Percentiles rank a stretch among this genome's conserved stretches.
phyloP scores from a whole-genome alignment of 768 basidiomycete species.

The Russula virescens region DNA sequence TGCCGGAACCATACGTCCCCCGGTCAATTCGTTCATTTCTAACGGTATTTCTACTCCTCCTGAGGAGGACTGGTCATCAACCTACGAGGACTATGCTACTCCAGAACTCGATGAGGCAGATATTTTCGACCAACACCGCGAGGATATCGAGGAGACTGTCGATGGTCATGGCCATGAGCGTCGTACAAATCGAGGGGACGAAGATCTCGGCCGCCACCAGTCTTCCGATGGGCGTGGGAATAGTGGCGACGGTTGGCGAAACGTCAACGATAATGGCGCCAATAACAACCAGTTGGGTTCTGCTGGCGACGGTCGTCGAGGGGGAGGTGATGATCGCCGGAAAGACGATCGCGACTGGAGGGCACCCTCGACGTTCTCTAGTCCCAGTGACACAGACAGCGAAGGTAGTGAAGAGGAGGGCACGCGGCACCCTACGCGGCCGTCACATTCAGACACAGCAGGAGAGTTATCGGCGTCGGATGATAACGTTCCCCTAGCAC shows the following conservation, averaged over 20 bases:
- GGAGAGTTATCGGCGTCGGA: conserved; percentile 28
- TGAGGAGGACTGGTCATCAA: conserved; percentile 15
- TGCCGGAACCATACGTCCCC: conserved; percentile 39
- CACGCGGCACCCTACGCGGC: not conserved
- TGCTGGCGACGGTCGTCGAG: conserved; percentile 22
- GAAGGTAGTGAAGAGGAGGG: conserved; percentile 42
- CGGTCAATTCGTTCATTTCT: conserved; percentile 21
- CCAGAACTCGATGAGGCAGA: conserved; percentile 11
- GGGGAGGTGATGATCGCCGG: conserved; percentile 37
- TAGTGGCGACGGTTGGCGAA: conserved; percentile 24
- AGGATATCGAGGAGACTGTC: conserved; percentile 4
- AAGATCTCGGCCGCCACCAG: not conserved
- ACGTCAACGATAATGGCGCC: conserved; percentile 27
- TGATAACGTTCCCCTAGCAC: conserved; percentile 82
- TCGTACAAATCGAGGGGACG: not conserved
- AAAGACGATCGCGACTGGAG: conserved; percentile 33
- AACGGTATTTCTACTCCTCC: conserved; percentile 13
- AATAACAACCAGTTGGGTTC: conserved; percentile 27
- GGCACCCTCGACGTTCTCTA: conserved; percentile 29
- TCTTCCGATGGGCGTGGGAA: conserved; percentile 13
- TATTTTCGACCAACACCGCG: not conserved
- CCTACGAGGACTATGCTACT: conserved; percentile 12
- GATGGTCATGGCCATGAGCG: conserved; percentile 2
- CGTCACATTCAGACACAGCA: conserved; percentile 13
- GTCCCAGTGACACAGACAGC: conserved; percentile 31